Base-by-base conservation (phyloP, 805 yeast genomes). In the Lipomyces anomalus region DNA sequence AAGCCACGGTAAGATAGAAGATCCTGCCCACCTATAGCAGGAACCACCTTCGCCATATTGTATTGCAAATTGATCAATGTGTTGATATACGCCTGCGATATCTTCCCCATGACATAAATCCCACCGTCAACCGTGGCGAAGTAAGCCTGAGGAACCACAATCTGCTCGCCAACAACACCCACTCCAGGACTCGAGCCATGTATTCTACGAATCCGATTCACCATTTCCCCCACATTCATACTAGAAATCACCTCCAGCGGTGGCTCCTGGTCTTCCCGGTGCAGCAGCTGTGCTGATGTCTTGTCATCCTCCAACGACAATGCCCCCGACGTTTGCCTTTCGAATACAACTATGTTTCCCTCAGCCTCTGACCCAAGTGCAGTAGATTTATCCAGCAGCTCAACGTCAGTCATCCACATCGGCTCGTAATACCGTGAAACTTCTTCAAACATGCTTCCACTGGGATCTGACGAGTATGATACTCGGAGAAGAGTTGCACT, bases 401-500 rank as follows among this genome's bases (percentile, higher is more conserved):
- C 54, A 11, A 48, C 54, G 32, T 44, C 57, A 1, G 57, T 53
- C 49, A 46, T 53, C 57, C 57, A 53, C 54, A 53, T 42, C 6
- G 57, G 53, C 20, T 46, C 52, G 30, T 34, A 52, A 34, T 53
- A 42, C 5, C 57, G 38, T 3, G 53, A 43, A 4, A 53, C 43
- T 30, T 51, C 57, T 4, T 21, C 28, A 18, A 48, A 38, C 23
- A 42, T 43, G 30, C 13, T 13, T 9, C 30, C 30, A 9, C 11
- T 9, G 30, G 22, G 26, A 11, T 34, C 22, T 3, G 23, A 17
- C 4, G 28, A 36, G 18, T 24, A 35, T 21, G 21, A 20, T 9
- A 47, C 22, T n/a, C 40, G 47, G 2, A 52, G 38, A 4, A 53
- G 26, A 1, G 45, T 24, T 3, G 48, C 52, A 22, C 48, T 41